Percentiles rank a stretch among this genome's conserved stretches.
These are phyloP conservation scores for Neocallimastix lanati DNA, from an alignment of 192 early-diverging fungal species.

Conservation along the genomic window DNA sequence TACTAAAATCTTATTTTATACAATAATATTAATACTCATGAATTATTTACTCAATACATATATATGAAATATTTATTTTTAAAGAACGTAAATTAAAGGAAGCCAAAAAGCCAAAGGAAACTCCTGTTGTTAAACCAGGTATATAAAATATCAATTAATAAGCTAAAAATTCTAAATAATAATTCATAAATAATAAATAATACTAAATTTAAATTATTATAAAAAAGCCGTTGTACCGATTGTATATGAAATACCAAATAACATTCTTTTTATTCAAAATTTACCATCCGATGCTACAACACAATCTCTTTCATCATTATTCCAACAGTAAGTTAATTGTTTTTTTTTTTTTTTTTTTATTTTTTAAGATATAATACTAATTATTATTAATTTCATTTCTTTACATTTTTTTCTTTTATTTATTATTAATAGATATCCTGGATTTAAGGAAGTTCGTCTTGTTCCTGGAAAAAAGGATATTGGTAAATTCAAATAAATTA, in stretches of 20 bases:
- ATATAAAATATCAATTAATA: no score
- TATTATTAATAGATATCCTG: constrained; percentile 30
- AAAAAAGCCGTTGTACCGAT: constrained; percentile 17
- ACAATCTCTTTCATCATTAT: constrained; percentile 39
- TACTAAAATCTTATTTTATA: no score
- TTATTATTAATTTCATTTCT: no score
- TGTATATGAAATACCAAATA: constrained; percentile 72
- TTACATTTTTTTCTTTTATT: no score
- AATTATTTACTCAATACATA: no score
- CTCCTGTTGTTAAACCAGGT: neutral
- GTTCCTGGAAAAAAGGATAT: constrained; percentile 79
- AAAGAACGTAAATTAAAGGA: neutral
- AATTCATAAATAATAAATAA: neutral
- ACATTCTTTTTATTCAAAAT: constrained; percentile 83
- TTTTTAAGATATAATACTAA: no score
- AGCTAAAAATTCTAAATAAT: no score
- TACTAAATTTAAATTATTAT: neutral
- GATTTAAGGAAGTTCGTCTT: constrained; percentile 90
- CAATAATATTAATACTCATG: no score
- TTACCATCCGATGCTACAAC: constrained; percentile 53
- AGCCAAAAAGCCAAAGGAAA: constrained; percentile 6
- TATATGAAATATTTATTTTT: constrained; percentile 1
- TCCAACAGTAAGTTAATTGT: constrained; percentile 72
- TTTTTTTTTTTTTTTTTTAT: no score
- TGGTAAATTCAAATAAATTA: constrained; percentile 18